Percentiles rank a stretch among this genome's conserved stretches.
phyloP scores from a whole-genome alignment of 2,329 filamentous ascomycete species.

The Sclerotinia borealis region DNA sequence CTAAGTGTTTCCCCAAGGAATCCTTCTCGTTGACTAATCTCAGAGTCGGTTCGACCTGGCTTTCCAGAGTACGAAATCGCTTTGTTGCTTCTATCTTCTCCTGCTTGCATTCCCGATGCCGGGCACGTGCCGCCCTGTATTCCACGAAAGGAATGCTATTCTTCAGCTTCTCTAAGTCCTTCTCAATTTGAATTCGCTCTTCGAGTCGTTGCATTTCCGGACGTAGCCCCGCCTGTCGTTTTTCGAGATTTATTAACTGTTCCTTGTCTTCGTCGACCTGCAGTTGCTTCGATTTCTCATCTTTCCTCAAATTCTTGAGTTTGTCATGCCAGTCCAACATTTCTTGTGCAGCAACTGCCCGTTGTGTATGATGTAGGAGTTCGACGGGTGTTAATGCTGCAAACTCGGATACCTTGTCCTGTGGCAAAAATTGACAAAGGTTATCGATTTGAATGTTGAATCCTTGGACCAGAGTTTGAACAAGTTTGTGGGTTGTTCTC shows the following conservation, averaged over 20 bases:
- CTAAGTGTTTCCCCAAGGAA: conserved; percentile 54
- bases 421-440: conserved; percentile 91
- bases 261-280: conserved; percentile 55
- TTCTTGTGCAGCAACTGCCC: conserved; percentile 75
- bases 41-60: conserved; percentile 60
- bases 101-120: conserved; percentile 47
- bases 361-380: conserved; percentile 76
- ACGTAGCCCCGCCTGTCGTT: conserved; percentile 65
- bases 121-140: conserved; percentile 51
- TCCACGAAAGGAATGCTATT: conserved; percentile 59
- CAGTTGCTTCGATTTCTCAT: conserved; percentile 59
- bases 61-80: conserved; percentile 55
- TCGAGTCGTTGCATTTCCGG: conserved; percentile 77
- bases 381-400: conserved; percentile 76
- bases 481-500: conserved; percentile 52
- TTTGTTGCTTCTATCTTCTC: conserved; percentile 47
- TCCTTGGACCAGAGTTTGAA: conserved; percentile 60
- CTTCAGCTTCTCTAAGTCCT: conserved; percentile 58
- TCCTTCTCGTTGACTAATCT: conserved; percentile 64
- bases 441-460: conserved; percentile 96
- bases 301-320: conserved; percentile 63
- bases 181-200: conserved; percentile 64
- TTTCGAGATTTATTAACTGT: conserved; percentile 60
- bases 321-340: conserved; percentile 74
- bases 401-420: conserved; percentile 94